These are phyloP conservation scores for Paraurostyla sp. DNA, from an alignment of 73 alveolate genomes.

Conservation along the genomic window DNA sequence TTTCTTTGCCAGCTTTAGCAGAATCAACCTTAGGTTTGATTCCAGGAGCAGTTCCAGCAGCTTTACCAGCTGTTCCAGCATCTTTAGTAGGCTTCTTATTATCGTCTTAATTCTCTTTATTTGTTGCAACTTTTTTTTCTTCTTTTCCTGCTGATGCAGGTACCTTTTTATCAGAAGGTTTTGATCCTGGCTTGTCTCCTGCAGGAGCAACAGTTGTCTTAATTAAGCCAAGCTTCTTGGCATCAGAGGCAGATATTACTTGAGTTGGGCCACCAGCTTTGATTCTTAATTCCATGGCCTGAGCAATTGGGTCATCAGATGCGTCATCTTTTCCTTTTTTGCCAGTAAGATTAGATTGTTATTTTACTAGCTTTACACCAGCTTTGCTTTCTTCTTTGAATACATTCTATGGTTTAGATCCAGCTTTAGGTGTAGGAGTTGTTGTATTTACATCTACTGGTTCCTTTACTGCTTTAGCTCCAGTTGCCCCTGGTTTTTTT, in stretches of 20 bases:
- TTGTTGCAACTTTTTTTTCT: background rate
- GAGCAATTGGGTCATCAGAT: slow-evolving; percentile 43
- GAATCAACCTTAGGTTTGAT: background rate
- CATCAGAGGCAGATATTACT: slow-evolving; percentile 7
- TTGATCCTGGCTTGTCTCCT: background rate
- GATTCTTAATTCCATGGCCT: slow-evolving; percentile 4
- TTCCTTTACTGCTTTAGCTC: background rate
- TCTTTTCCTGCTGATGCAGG: background rate
- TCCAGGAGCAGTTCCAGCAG: background rate
- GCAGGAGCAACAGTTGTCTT: slow-evolving; percentile 31
- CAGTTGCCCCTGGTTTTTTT: background rate
- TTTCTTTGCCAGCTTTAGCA: background rate
- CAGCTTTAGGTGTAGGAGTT: background rate
- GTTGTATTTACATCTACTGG: background rate
- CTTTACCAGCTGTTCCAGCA: background rate
- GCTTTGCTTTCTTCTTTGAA: background rate
- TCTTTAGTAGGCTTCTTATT: background rate
- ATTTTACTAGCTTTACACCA: background rate
- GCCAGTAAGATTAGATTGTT: slow-evolving; percentile 32
- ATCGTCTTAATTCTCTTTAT: background rate
- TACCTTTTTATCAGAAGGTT: slow-evolving; percentile 7
- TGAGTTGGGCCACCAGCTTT: slow-evolving; percentile 23
- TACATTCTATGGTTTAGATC: background rate
- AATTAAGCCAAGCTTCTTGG: background rate
- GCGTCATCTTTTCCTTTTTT: slow-evolving; percentile 22